Percentiles rank a stretch among this genome's conserved stretches.
Evolutionary conservation across 164 flowering plant genomes (phyloP).

Genomic region (Aristolochia contorta): DNA sequence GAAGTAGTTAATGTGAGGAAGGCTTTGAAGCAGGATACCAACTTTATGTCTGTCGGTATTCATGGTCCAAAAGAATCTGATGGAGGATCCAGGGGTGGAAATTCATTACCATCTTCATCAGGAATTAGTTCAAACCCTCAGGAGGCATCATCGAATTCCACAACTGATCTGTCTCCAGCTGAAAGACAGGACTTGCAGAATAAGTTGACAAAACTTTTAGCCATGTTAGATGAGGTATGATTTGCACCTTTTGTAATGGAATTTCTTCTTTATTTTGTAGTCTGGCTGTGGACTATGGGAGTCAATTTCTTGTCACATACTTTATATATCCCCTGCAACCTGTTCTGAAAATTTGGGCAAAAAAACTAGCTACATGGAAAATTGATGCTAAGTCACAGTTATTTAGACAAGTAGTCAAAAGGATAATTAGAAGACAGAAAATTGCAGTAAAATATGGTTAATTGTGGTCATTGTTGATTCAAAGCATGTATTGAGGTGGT

Average conservation of each 20-base stretch:
- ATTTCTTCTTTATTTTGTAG: neutral
- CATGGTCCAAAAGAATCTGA: conserved; percentile 31
- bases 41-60: conserved; percentile 11
- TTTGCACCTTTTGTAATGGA: neutral
- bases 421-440: too few species aligned
- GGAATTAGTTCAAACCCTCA: conserved; percentile 25
- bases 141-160: conserved; percentile 26
- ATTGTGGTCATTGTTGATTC: too few species aligned
- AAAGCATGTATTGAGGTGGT: too few species aligned
- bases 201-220: conserved; percentile 59
- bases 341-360: neutral
- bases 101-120: conserved; percentile 12
- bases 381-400: neutral
- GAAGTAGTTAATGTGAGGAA: conserved; percentile 67
- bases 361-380: neutral
- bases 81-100: conserved; percentile 13
- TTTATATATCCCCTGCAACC: neutral
- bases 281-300: neutral
- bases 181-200: conserved; percentile 65
- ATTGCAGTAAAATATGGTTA: too few species aligned
- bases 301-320: neutral
- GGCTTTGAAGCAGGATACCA: conserved; percentile 37
- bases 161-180: conserved; percentile 43
- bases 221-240: conserved; percentile 81
- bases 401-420: neutral